These are phyloP conservation scores for Euphorbia tirucalli DNA, from an alignment of 345 rosid species.

Conservation along the genomic window DNA sequence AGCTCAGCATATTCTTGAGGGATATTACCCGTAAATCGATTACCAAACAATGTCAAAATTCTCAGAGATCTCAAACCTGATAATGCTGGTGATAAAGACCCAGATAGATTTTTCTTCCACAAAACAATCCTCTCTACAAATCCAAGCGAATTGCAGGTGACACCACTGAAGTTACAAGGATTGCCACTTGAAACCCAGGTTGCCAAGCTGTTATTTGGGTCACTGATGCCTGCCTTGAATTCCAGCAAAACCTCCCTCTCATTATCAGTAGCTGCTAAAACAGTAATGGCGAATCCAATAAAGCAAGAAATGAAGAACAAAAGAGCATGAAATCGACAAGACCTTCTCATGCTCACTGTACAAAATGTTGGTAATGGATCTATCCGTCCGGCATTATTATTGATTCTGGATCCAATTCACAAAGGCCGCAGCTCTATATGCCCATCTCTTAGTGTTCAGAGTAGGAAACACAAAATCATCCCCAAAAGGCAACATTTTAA, in stretches of 20 bases:
- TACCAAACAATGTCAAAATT: conserved; percentile 84
- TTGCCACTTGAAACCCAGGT: conserved; percentile 62
- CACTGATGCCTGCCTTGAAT: conserved; percentile 72
- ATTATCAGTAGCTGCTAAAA: conserved; percentile 44
- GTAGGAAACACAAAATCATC: conserved; percentile 21
- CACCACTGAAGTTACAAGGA: conserved; percentile 71
- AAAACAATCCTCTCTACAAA: conserved; percentile 79
- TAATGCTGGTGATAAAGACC: conserved; percentile 60
- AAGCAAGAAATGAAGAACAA: conserved; percentile 40
- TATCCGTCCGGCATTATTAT: conserved; percentile 76
- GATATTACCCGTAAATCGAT: conserved; percentile 73
- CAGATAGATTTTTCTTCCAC: conserved; percentile 82
- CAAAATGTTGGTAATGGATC: conserved; percentile 33
- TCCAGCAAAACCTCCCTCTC: conserved; percentile 75
- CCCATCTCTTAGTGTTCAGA: neutral
- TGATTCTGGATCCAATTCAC: conserved; percentile 31
- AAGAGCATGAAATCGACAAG: conserved; percentile 43
- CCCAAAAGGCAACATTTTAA: conserved; percentile 38
- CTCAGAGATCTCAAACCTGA: conserved; percentile 71
- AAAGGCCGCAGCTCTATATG: conserved; percentile 27
- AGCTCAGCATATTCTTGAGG: conserved; percentile 66
- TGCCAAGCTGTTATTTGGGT: conserved; percentile 61
- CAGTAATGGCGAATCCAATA: conserved; percentile 28
- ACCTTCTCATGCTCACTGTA: conserved; percentile 61
- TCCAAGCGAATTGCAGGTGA: conserved; percentile 66